These are phyloP conservation scores for Paraleonurus japonicus DNA, from an alignment of 257 asterid species.

Conservation along the genomic window DNA sequence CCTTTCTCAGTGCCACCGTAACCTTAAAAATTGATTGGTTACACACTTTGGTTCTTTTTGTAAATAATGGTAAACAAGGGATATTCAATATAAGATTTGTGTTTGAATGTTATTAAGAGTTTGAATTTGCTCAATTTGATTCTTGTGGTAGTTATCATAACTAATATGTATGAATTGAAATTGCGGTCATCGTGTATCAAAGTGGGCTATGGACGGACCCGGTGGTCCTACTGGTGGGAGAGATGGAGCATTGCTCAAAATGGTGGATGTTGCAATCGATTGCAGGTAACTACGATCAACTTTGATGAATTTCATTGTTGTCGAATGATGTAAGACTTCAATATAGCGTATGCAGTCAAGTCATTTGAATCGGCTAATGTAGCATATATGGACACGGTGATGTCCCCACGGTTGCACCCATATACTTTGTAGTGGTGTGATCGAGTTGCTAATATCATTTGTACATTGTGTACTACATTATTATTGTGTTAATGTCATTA, in stretches of 20 bases:
- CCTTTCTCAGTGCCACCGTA: not conserved
- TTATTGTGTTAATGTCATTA: not conserved
- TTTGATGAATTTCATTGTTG: slow-evolving; percentile 12
- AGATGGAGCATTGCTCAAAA: slow-evolving; percentile 55
- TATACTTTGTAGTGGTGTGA: not conserved
- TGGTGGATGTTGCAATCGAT: slow-evolving; percentile 9
- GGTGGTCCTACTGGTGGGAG: slow-evolving; percentile 50
- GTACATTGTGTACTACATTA: not conserved
- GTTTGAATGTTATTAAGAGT: too few species aligned
- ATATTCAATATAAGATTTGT: not conserved
- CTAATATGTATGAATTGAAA: not conserved
- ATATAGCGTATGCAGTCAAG: slow-evolving; percentile 37
- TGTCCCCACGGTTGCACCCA: not conserved
- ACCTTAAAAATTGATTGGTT: not conserved
- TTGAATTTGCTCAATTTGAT: too few species aligned
- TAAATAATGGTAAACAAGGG: not conserved
- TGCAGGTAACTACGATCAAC: not conserved
- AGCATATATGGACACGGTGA: slow-evolving; percentile 14
- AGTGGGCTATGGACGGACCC: slow-evolving; percentile 68
- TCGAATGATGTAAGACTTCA: not conserved
- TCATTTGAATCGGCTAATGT: slow-evolving; percentile 22
- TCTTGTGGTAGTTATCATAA: too few species aligned
- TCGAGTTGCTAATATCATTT: not conserved
- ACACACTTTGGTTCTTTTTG: not conserved
- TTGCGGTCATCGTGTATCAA: slow-evolving; percentile 71